Conservation (phyloP, 345 rosid species). For the Aurinia saxatilis region DNA sequence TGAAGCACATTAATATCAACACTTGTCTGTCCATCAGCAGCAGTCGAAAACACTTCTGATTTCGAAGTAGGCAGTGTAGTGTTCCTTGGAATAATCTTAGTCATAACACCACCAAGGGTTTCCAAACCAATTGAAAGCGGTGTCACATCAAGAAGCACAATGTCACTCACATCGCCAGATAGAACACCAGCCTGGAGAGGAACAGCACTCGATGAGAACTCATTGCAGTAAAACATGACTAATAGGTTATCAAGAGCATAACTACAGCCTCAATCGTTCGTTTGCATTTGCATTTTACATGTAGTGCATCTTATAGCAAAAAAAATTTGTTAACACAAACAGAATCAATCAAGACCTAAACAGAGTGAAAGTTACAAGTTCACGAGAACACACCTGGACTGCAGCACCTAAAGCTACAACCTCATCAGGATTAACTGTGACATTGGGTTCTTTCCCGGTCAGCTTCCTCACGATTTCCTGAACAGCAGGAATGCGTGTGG, state of each 20-base stretch:
- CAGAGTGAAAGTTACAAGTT: not conserved
- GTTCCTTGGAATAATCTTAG: conserved; percentile 91
- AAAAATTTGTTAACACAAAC: no score
- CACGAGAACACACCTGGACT: conserved; percentile 57
- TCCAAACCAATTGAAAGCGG: conserved; percentile 90
- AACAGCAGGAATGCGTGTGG: conserved; percentile 96
- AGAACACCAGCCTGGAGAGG: conserved; percentile 79
- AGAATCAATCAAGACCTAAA: not conserved
- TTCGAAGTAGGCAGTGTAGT: conserved; percentile 96
- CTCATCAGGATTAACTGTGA: conserved; percentile 95
- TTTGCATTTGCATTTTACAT: no score
- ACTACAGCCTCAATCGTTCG: no score
- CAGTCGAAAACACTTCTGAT: conserved; percentile 97
- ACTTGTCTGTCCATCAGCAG: conserved; percentile 99
- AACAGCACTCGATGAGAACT: not conserved
- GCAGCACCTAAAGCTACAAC: conserved; percentile 99
- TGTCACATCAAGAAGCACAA: conserved; percentile 81
- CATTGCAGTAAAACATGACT: not conserved
- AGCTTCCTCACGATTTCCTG: conserved; percentile 85
- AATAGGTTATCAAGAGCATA: no score
- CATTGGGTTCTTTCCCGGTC: conserved; percentile 93
- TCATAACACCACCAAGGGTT: conserved; percentile 98
- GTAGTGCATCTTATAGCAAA: no score
- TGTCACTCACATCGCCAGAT: conserved; percentile 93
- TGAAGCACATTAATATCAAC: conserved; percentile 96